These are phyloP conservation scores for Neopestalotiopsis sp. DNA, from an alignment of 2,329 filamentous ascomycete genomes.

Conservation along the genomic window DNA sequence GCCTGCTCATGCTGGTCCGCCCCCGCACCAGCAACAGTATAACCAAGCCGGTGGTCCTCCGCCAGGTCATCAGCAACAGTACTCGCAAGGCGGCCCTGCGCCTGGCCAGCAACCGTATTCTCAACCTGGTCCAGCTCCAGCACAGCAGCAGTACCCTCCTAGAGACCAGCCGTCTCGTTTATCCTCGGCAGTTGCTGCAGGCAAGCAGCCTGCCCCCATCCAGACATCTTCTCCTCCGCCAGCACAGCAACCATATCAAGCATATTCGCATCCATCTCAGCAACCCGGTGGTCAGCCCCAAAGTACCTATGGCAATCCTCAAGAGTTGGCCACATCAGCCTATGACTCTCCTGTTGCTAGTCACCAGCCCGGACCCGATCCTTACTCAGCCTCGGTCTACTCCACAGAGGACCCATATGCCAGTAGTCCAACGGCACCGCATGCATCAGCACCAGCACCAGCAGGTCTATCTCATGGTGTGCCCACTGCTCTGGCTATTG, in stretches of 20 bases:
- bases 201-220: constrained; percentile 54
- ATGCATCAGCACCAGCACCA: constrained; percentile 35
- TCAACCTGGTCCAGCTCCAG: constrained; percentile 37
- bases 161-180: constrained; percentile 52
- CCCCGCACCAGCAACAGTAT: constrained; percentile 25
- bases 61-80: constrained; percentile 24
- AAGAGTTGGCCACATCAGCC: constrained; percentile 78
- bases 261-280: constrained; percentile 51
- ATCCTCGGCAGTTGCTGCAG: constrained; percentile 43
- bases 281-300: constrained; percentile 60
- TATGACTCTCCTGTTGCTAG: constrained; percentile 75
- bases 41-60: constrained; percentile 36
- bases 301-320: constrained; percentile 73
- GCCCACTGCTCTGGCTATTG: constrained; percentile 30
- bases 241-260: constrained; percentile 52
- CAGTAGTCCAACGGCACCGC: constrained; percentile 32
- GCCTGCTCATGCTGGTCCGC: constrained; percentile 41
- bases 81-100: constrained; percentile 36
- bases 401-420: constrained; percentile 51
- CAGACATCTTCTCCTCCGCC: constrained; percentile 59
- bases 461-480: constrained; percentile 28
- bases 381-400: constrained; percentile 53
- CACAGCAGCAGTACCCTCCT: constrained; percentile 29
- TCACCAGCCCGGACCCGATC: constrained; percentile 50
- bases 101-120: constrained; percentile 32